These are phyloP conservation scores for Spiraea crenata DNA, from an alignment of 331 rosid genomes.

Conservation along the genomic window DNA sequence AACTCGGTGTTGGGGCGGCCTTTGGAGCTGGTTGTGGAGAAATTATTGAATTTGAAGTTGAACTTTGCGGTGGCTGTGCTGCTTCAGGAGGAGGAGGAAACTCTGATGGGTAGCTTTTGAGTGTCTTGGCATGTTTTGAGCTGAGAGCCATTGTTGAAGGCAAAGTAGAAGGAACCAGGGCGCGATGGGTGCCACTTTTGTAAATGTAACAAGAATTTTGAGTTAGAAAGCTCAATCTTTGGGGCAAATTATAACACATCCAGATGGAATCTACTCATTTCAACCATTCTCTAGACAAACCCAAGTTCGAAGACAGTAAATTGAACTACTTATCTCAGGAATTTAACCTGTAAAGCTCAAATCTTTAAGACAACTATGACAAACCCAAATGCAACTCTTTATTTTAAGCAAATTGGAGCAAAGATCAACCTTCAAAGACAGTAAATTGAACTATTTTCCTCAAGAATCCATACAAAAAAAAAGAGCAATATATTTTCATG, in stretches of 20 bases:
- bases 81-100: slow-evolving; percentile 38
- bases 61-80: slow-evolving; percentile 27
- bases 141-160: slow-evolving; percentile 67
- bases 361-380: too few relatives aligned
- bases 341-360: too few relatives aligned
- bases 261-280: neutral
- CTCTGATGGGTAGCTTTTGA: slow-evolving; percentile 69
- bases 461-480: too few relatives aligned
- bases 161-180: slow-evolving; percentile 74
- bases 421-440: neutral
- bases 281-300: neutral
- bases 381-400: too few relatives aligned
- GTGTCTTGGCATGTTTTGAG: slow-evolving; percentile 56
- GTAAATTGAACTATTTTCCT: neutral
- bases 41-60: slow-evolving; percentile 21
- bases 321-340: neutral
- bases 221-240: neutral
- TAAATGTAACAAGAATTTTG: neutral
- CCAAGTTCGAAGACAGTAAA: neutral
- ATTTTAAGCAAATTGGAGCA: too few relatives aligned
- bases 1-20: slow-evolving; percentile 54
- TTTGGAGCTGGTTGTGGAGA: slow-evolving; percentile 49
- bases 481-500: too few relatives aligned
- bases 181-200: slow-evolving; percentile 93
- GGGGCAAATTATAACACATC: neutral